These are phyloP conservation scores for Phytophthora tentaculata DNA, from an alignment of 352 stramenopile genomes.

Conservation along the genomic window DNA sequence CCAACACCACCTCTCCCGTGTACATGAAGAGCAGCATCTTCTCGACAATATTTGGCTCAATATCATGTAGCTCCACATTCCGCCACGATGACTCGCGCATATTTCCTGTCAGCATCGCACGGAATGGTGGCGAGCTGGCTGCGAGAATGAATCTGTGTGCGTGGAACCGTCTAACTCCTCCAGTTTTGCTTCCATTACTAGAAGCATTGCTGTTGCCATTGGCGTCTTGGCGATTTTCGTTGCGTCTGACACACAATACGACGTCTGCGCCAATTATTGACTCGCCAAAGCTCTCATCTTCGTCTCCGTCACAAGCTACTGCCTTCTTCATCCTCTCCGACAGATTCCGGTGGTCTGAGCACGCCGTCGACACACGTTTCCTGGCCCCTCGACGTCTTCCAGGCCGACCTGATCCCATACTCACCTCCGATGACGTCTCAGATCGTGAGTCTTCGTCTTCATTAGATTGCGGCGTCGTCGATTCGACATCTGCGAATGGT, in stretches of 20 bases:
- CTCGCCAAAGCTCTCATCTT: slow-evolving; percentile 55
- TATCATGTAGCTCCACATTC: slow-evolving; percentile 75
- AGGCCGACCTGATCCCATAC: slow-evolving; percentile 36
- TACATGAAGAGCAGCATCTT: slow-evolving; percentile 90
- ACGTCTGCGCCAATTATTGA: slow-evolving; percentile 74
- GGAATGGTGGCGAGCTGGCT: slow-evolving; percentile 83
- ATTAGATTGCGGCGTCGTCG: slow-evolving; percentile 53
- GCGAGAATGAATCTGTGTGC: slow-evolving; percentile 85
- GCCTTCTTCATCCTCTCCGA: slow-evolving; percentile 64
- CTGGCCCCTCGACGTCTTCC: slow-evolving; percentile 24
- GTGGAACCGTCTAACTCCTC: slow-evolving; percentile 46
- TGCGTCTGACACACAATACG: slow-evolving; percentile 59
- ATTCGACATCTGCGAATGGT: slow-evolving; percentile 53
- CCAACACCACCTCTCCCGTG: slow-evolving; percentile 80
- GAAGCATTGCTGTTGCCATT: slow-evolving; percentile 11
- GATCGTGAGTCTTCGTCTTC: slow-evolving; percentile 85
- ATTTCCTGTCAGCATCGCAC: slow-evolving; percentile 81
- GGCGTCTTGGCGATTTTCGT: slow-evolving; percentile 12
- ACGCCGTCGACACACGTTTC: slow-evolving; percentile 52
- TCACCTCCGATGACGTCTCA: slow-evolving; percentile 75
- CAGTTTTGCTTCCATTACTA: slow-evolving; percentile 8
- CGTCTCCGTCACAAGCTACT: slow-evolving; percentile 31
- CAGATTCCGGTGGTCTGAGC: slow-evolving; percentile 73
- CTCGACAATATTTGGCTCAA: slow-evolving; percentile 67
- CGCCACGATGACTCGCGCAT: slow-evolving; percentile 80